Conservation (phyloP, 116 monocot species). For the Phalaenopsis hybrid region DNA sequence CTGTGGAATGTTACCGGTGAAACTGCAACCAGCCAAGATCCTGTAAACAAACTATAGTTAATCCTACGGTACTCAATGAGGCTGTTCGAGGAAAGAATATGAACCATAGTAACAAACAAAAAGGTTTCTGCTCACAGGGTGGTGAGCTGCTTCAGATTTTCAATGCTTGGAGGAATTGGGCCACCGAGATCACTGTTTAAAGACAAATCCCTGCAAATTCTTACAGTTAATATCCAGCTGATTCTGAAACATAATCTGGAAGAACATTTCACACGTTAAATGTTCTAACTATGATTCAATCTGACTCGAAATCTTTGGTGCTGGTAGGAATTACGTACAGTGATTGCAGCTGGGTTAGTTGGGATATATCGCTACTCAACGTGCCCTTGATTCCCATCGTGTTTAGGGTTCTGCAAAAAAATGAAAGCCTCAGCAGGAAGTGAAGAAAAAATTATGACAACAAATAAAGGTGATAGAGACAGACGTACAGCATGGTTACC, state of each 20-base stretch:
- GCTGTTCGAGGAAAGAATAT: not conserved
- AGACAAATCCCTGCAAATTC: slow-evolving; percentile 55
- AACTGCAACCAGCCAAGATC: slow-evolving; percentile 36
- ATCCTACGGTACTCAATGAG: not conserved
- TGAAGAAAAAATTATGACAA: not conserved
- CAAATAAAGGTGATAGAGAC: not conserved
- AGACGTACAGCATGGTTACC: slow-evolving; percentile 26
- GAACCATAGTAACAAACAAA: not conserved
- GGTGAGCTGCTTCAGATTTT: slow-evolving; percentile 32
- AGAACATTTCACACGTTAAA: too few relatives aligned
- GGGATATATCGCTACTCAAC: slow-evolving; percentile 45
- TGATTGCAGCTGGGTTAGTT: slow-evolving; percentile 40
- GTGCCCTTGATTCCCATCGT: slow-evolving; percentile 58
- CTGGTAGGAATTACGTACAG: slow-evolving; percentile 38
- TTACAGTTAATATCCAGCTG: too few relatives aligned
- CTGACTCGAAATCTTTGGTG: not conserved
- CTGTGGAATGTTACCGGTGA: slow-evolving; percentile 30
- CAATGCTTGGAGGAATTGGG: slow-evolving; percentile 25
- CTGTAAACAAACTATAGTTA: slow-evolving; percentile 16
- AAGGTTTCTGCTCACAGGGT: slow-evolving; percentile 36
- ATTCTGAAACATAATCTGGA: too few relatives aligned
- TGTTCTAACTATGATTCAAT: too few relatives aligned
- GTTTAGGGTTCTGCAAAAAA: slow-evolving; percentile 4
- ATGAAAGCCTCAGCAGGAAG: not conserved
- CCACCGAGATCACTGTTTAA: slow-evolving; percentile 48